A percentile compares a stretch with the other conserved stretches of the same genome.
Conservation (phyloP, 768 basidiomycete genomes). For the Lyophyllum semitale region DNA sequence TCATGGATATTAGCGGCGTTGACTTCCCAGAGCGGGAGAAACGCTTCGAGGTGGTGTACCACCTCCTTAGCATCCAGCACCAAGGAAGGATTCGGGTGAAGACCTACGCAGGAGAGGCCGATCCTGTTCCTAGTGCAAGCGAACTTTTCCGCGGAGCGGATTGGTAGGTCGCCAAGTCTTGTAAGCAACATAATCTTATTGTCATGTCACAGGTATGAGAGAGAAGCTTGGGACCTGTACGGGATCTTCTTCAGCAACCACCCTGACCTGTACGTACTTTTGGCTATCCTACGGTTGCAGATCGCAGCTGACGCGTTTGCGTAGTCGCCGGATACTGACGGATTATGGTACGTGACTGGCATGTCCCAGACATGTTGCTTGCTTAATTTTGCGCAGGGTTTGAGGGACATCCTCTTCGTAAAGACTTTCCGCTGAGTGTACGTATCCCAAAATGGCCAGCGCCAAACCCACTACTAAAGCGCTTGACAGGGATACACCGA, state of each 20-base stretch:
- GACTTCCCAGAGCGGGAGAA: constrained; percentile 93
- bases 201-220: constrained; percentile 72
- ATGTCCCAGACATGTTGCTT: not conserved
- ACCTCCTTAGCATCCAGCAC: constrained; percentile 79
- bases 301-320: constrained; percentile 15
- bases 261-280: constrained; percentile 82
- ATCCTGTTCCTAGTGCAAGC: constrained; percentile 82
- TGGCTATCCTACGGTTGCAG: not conserved
- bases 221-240: constrained; percentile 97
- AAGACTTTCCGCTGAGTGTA: constrained; percentile 97
- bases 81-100: constrained; percentile 92
- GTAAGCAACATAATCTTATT: not conserved
- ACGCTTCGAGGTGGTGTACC: constrained; percentile 96
- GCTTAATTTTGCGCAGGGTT: constrained; percentile 57
- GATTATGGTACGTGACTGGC: constrained; percentile 75
- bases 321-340: constrained; percentile 92
- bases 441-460: constrained; percentile 23
- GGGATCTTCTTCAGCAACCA: constrained; percentile 97
- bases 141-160: constrained; percentile 89
- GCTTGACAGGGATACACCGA: constrained; percentile 90
- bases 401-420: constrained; percentile 95
- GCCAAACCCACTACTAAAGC: constrained; percentile 2
- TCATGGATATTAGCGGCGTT: constrained; percentile 93
- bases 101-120: constrained; percentile 93
- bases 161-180: constrained; percentile 58